phyloP scores from a whole-genome alignment of 805 yeast species.

The Jamesozyma rosinii region DNA sequence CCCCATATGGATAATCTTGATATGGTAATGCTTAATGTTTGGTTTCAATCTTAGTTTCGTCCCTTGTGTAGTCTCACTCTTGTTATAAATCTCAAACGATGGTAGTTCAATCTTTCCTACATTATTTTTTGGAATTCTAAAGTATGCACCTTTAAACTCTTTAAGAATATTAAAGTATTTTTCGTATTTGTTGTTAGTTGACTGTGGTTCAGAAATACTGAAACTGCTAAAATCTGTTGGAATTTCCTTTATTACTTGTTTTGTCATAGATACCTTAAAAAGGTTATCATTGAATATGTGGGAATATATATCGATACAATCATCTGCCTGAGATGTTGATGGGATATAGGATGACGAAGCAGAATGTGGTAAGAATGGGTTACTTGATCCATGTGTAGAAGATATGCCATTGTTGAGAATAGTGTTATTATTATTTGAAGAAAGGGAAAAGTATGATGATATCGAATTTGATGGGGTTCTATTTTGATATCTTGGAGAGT shows the following conservation, averaged over 20 bases:
- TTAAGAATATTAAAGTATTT: slow-evolving; percentile 17
- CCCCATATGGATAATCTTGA: slow-evolving; percentile 30
- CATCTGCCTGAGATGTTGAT: slow-evolving; percentile 3
- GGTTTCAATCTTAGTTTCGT: background rate
- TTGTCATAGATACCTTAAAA: background rate
- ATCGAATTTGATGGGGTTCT: slow-evolving; percentile 20
- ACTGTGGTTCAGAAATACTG: background rate
- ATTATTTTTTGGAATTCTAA: slow-evolving; percentile 24
- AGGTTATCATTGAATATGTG: slow-evolving; percentile 14
- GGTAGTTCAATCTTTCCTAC: slow-evolving; percentile 19
- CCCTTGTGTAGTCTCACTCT: background rate
- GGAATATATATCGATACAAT: slow-evolving; percentile 22
- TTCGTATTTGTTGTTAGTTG: slow-evolving; percentile 10
- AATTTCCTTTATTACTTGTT: slow-evolving; percentile 1
- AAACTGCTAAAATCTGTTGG: background rate
- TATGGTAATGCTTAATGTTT: slow-evolving; percentile 9
- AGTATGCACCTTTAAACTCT: slow-evolving; percentile 29
- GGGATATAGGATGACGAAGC: background rate
- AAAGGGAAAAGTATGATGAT: slow-evolving; percentile 17
- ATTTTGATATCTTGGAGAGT: slow-evolving; percentile 1
- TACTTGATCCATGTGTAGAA: background rate
- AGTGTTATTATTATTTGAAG: slow-evolving; percentile 8
- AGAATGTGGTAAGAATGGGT: background rate
- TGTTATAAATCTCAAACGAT: slow-evolving; percentile 19
- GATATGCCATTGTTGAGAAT: slow-evolving; percentile 6